Percentiles rank a stretch among this genome's conserved stretches.
These are phyloP conservation scores for Hygrocybe punicea DNA, from an alignment of 768 basidiomycete genomes.

Conservation along the genomic window DNA sequence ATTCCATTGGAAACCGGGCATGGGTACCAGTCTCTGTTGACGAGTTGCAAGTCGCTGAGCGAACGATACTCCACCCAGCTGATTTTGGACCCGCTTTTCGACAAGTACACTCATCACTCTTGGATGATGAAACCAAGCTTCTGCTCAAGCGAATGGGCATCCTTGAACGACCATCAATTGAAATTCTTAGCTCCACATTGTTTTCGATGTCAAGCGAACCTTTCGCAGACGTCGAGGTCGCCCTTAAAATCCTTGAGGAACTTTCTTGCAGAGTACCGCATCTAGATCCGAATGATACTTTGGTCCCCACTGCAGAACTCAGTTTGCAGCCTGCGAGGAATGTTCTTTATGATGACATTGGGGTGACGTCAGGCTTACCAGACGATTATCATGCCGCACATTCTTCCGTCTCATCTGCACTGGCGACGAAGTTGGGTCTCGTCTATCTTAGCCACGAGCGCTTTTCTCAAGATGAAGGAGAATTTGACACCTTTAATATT, in stretches of 20 bases:
- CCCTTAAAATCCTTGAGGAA: constrained; percentile 30
- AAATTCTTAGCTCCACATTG: too few relatives aligned
- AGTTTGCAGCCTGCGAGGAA: constrained; percentile 27
- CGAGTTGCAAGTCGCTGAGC: too few relatives aligned
- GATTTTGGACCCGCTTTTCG: too few relatives aligned
- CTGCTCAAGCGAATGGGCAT: too few relatives aligned
- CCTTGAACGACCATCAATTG: too few relatives aligned
- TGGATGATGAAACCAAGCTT: too few relatives aligned
- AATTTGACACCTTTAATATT: constrained; percentile 32
- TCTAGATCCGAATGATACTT: constrained; percentile 13
- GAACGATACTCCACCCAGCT: too few relatives aligned
- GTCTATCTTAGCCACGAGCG: neutral
- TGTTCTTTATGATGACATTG: constrained; percentile 44
- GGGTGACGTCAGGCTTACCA: constrained; percentile 24
- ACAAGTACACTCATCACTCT: too few relatives aligned
- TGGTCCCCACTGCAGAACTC: constrained; percentile 37
- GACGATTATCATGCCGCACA: constrained; percentile 28
- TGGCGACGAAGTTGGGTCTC: constrained; percentile 20
- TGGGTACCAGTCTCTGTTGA: too few relatives aligned
- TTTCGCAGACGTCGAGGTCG: constrained; percentile 7
- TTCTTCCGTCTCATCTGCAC: constrained; percentile 27
- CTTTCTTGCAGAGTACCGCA: constrained; percentile 23
- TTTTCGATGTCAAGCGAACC: too few relatives aligned
- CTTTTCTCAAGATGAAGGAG: constrained; percentile 11
- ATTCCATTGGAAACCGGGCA: neutral